Percentiles rank a stretch among this genome's conserved stretches.
Evolutionary conservation across 1,139 yeast genomes (phyloP).

Genomic region (Yamadazyma trypodendri): DNA sequence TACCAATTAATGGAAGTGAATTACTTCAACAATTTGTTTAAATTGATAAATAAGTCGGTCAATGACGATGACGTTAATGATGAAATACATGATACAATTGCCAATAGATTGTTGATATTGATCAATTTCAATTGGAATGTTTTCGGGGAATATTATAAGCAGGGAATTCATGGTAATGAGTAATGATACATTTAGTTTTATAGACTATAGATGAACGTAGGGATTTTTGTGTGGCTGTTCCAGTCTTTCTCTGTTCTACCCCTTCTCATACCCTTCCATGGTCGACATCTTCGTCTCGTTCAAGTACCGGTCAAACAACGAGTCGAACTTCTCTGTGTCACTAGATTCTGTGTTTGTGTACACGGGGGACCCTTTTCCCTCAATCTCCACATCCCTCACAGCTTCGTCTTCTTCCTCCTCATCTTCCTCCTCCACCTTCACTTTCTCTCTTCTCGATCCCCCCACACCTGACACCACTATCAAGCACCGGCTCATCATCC

Average conservation of each 20-base stretch:
- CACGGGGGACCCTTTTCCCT: too few relatives aligned
- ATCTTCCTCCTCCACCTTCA: not conserved
- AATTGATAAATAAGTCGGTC: conserved; percentile 19
- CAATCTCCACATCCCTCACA: too few relatives aligned
- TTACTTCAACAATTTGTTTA: conserved; percentile 51
- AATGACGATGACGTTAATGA: conserved; percentile 19
- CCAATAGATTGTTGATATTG: conserved; percentile 54
- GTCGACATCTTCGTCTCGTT: conserved; percentile 9
- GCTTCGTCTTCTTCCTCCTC: too few relatives aligned
- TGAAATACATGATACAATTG: conserved; percentile 44
- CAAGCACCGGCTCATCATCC: conserved; percentile 5
- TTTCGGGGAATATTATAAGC: conserved; percentile 53
- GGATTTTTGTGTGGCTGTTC: too few relatives aligned
- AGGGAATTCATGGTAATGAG: conserved; percentile 2
- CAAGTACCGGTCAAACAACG: conserved; percentile 11
- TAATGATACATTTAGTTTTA: conserved; percentile 2
- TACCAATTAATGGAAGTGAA: conserved; percentile 76
- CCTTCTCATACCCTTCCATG: not conserved
- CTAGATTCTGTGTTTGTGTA: not conserved
- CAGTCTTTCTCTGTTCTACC: too few relatives aligned
- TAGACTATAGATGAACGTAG: not conserved
- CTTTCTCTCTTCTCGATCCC: not conserved
- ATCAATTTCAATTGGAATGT: conserved; percentile 74
- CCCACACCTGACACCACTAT: not conserved
- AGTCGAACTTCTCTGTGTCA: conserved; percentile 4